A percentile compares a stretch with the other conserved stretches of the same genome.
These are phyloP conservation scores for Rhizomucor miehei DNA, from an alignment of 371 early-diverging fungal species.

Conservation along the genomic window DNA sequence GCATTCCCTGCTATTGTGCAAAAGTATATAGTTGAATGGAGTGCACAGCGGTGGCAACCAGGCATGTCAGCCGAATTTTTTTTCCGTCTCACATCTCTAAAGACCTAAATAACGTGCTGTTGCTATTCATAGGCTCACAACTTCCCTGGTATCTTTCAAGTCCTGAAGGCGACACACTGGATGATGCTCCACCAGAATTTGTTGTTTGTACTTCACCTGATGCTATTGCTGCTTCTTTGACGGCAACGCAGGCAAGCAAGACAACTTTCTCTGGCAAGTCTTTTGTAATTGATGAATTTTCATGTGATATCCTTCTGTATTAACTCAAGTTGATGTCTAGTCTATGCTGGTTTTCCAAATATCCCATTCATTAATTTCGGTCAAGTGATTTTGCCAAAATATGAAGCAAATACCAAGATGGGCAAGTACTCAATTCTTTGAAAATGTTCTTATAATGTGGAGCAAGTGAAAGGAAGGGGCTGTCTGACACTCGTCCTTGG, in stretches of 20 bases:
- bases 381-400: slow-evolving; percentile 40
- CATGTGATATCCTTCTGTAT: background rate
- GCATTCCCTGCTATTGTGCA: slow-evolving; percentile 15
- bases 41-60: background rate
- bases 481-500: no score
- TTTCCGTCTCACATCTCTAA: no score
- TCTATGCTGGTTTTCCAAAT: slow-evolving; percentile 40
- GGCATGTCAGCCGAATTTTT: background rate
- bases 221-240: slow-evolving; percentile 34
- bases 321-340: slow-evolving; percentile 6
- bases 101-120: no score
- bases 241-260: slow-evolving; percentile 4
- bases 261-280: slow-evolving; percentile 1
- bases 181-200: slow-evolving; percentile 25
- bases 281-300: background rate
- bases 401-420: slow-evolving; percentile 43
- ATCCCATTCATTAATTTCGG: slow-evolving; percentile 46
- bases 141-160: slow-evolving; percentile 35
- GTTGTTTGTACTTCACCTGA: slow-evolving; percentile 30
- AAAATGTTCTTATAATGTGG: no score
- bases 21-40: slow-evolving; percentile 18
- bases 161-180: slow-evolving; percentile 4
- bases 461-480: no score
- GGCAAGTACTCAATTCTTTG: no score
- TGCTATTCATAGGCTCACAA: no score